These are phyloP conservation scores for Trichoderma gracile DNA, from an alignment of 2,329 filamentous ascomycete species.

Conservation along the genomic window DNA sequence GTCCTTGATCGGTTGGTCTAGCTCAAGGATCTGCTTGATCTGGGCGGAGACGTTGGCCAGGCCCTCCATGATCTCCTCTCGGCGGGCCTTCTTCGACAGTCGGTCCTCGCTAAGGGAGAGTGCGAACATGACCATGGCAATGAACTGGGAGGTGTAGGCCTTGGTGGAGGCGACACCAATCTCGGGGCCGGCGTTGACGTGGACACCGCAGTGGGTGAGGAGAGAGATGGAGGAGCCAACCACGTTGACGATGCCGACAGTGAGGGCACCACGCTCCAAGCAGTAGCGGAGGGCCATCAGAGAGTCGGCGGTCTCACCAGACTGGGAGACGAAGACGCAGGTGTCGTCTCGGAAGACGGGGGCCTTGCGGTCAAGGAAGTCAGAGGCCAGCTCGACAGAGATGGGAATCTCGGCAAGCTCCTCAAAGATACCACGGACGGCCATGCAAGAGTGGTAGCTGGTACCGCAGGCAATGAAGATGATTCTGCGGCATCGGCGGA, in stretches of 20 bases:
- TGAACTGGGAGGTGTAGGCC: slow-evolving; percentile 98
- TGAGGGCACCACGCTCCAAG: slow-evolving; percentile 93
- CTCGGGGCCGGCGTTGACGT: slow-evolving; percentile 98
- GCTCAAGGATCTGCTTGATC: slow-evolving; percentile 87
- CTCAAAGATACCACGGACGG: slow-evolving; percentile 95
- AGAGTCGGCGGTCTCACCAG: slow-evolving; percentile 96
- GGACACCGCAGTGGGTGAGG: slow-evolving; percentile 98
- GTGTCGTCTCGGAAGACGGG: slow-evolving; percentile 99
- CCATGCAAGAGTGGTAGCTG: slow-evolving; percentile 99
- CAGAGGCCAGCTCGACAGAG: slow-evolving; percentile 91
- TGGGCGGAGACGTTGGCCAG: slow-evolving; percentile 84
- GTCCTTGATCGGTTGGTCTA: slow-evolving; percentile 91
- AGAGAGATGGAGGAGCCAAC: slow-evolving; percentile 98
- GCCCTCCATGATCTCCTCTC: slow-evolving; percentile 95
- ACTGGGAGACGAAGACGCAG: slow-evolving; percentile 98
- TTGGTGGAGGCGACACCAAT: slow-evolving; percentile 99
- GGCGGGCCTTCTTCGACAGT: slow-evolving; percentile 86
- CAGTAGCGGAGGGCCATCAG: slow-evolving; percentile 97
- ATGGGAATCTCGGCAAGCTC: slow-evolving; percentile 98
- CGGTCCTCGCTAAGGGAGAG: slow-evolving; percentile 95
- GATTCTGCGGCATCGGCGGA: slow-evolving; percentile 92
- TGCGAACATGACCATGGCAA: slow-evolving; percentile 99
- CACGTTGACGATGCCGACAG: slow-evolving; percentile 97
- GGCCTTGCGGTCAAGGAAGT: slow-evolving; percentile 95
- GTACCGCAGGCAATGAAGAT: slow-evolving; percentile 99